Conservation (phyloP, 1,284 basidiomycete genomes). For the Cutaneotrichosporon dermatis region DNA sequence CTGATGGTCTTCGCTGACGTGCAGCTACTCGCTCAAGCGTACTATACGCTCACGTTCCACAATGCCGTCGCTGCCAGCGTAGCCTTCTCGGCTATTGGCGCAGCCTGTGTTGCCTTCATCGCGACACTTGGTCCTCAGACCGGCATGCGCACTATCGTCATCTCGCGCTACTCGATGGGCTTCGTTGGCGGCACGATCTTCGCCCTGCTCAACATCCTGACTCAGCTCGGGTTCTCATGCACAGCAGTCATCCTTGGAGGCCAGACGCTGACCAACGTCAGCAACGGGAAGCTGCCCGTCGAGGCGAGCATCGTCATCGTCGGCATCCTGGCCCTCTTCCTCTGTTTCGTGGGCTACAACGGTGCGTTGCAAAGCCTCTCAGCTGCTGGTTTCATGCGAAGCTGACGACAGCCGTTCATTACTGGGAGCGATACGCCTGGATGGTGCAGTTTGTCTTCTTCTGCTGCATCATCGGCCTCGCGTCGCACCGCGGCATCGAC, state of each 20-base stretch:
- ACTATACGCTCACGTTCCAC: constrained; percentile 56
- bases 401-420: constrained; percentile 52
- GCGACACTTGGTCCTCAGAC: constrained; percentile 60
- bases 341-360: no score
- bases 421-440: constrained; percentile 64
- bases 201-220: constrained; percentile 58
- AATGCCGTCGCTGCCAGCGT: constrained; percentile 45
- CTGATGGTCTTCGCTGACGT: not conserved
- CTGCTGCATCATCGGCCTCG: constrained; percentile 56
- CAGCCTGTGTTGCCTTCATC: constrained; percentile 53
- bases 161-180: constrained; percentile 6
- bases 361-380: no score
- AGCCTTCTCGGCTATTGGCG: constrained; percentile 45
- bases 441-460: constrained; percentile 57
- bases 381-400: not conserved
- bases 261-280: no score
- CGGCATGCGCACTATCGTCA: constrained; percentile 60
- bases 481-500: constrained; percentile 55
- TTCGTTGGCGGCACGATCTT: constrained; percentile 43
- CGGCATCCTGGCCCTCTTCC: no score
- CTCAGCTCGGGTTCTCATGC: no score
- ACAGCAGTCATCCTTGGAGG: no score
- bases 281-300: no score
- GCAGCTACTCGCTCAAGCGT: constrained; percentile 54
- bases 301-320: no score